Conservation (phyloP, 768 basidiomycete genomes). For the Agrocybe praecox region DNA sequence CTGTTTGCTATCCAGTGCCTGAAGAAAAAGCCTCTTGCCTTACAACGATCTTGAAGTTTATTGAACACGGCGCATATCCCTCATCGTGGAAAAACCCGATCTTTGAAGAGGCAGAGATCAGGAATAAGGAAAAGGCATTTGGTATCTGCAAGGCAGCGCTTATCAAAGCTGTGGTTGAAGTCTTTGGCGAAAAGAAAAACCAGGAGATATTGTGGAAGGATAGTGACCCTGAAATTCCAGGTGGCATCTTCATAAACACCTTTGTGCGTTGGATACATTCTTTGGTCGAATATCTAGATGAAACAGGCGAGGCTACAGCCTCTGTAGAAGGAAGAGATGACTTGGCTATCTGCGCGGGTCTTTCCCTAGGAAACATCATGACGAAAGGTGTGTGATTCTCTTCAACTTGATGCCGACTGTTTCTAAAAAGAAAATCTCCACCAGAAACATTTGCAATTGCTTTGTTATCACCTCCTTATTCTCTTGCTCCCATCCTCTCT, state of each 20-base stretch:
- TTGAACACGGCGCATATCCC: constrained; percentile 72
- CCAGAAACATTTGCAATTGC: constrained; percentile 61
- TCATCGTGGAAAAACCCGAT: constrained; percentile 58
- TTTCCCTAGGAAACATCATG: constrained; percentile 81
- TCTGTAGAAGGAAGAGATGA: constrained; percentile 56
- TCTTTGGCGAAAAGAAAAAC: constrained; percentile 81
- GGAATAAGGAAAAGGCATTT: constrained; percentile 69
- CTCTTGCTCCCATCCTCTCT: constrained; percentile 61
- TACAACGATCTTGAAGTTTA: constrained; percentile 66
- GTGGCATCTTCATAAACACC: constrained; percentile 70
- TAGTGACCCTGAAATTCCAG: constrained; percentile 53
- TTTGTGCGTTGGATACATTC: constrained; percentile 78
- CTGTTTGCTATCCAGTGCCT: constrained; percentile 58
- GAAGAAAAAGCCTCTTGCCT: constrained; percentile 62
- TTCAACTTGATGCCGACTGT: background rate
- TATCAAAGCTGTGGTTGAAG: constrained; percentile 84
- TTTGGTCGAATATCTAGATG: constrained; percentile 46
- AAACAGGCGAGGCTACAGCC: constrained; percentile 21
- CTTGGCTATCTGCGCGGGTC: constrained; percentile 79
- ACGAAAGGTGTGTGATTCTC: constrained; percentile 60
- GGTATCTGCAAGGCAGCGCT: constrained; percentile 84
- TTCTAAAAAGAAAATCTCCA: background rate
- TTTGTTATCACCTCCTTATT: constrained; percentile 66
- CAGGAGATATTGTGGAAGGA: constrained; percentile 79
- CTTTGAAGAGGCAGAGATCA: constrained; percentile 50